Evolutionary conservation across 164 flowering plant genomes (phyloP), one percentile per base, ranked within the genome.

Genomic region (Macadamia integrifolia): DNA sequence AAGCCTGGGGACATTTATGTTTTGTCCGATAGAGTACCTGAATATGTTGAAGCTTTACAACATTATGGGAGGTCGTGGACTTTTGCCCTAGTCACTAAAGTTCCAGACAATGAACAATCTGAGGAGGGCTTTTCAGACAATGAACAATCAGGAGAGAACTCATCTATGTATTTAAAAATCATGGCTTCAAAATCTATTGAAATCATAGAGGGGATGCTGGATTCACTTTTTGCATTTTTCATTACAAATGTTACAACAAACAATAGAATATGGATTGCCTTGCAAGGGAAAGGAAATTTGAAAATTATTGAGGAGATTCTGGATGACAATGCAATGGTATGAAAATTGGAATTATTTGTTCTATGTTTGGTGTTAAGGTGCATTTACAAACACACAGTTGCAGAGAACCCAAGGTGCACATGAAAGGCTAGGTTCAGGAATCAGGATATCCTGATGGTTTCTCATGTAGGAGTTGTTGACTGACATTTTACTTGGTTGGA

Each of bases 1-100:
- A 69, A 76, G 75, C 83, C 79, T 30, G 86, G 87, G 7, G 96
- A 92, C 79, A 18, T 92, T n/a, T 71, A 85, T 15, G 55, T 84
- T 61, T 15, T 92, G 4, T 65, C 90, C 10, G 77, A 79, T 62
- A 73, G 43, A 4, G 81, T 74, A 62, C 94, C 88, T n/a, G 84
- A 81, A 78, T 63, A 58, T 52, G 60, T 65, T 42, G 50, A 72
- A 56, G 91, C 84, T 71, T 63, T 88, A 14, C 71, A 63, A 40
- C 69, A 76, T n/a, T 55, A 55, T 6, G 84, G 82, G 15, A 65
- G 76, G 63, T 69, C 35, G 3, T 87, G 85, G 79, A 62, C 73
- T 59, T 78, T 84, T 69, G 85, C 81, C n/a, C 31, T 59, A 6
- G 85, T 82, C 29, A 74, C 66, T 7, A 65, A 58, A 12, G 23